Conservation (phyloP, 306 rosid genomes). For the Malus domestica region DNA sequence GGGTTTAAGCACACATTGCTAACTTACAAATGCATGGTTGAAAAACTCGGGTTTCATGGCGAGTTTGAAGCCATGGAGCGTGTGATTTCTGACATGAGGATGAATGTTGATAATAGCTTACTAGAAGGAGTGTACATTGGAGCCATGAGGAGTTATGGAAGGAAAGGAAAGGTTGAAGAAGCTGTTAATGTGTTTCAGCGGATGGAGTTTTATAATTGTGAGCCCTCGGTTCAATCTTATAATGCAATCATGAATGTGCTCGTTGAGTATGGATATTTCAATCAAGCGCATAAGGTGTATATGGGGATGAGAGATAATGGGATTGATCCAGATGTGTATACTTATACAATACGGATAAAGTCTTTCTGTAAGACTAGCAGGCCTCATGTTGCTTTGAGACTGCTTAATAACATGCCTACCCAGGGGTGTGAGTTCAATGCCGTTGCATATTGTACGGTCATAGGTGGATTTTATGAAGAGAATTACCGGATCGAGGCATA, state of each 20-base stretch:
- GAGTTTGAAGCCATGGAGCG: conserved; percentile 71
- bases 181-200: conserved; percentile 70
- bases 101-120: conserved; percentile 35
- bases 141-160: conserved; percentile 71
- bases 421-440: conserved; percentile 66
- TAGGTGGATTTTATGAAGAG: conserved; percentile 60
- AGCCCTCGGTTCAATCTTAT: conserved; percentile 64
- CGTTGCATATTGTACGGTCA: conserved; percentile 70
- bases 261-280: conserved; percentile 46
- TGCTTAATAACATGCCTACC: conserved; percentile 65
- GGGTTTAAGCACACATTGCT: conserved; percentile 65
- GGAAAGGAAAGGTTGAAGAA: conserved; percentile 70
- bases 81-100: conserved; percentile 52
- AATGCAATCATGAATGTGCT: conserved; percentile 73
- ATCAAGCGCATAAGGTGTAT: conserved; percentile 77
- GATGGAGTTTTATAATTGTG: conserved; percentile 80
- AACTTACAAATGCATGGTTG: conserved; percentile 66
- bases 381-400: conserved; percentile 66
- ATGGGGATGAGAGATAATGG: conserved; percentile 65
- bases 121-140: conserved; percentile 73
- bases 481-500: conserved; percentile 36
- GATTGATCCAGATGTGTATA: conserved; percentile 67
- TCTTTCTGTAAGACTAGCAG: conserved; percentile 64
- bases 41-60: conserved; percentile 72
- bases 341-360: conserved; percentile 73